Conservation (phyloP, 371 early-diverging fungal genomes). For the Mucor lusitanicus region DNA sequence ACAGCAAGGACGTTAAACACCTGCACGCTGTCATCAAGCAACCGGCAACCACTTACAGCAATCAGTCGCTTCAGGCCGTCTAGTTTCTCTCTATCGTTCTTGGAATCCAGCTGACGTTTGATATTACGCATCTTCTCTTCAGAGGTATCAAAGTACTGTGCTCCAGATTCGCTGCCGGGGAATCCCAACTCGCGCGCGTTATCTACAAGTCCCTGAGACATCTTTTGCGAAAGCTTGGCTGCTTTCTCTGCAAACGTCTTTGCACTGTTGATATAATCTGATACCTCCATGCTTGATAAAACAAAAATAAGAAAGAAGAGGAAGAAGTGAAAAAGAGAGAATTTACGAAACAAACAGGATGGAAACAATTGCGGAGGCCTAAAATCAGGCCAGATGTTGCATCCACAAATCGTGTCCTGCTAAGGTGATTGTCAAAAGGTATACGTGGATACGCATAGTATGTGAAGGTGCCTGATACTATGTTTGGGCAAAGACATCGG, state of each 20-base stretch:
- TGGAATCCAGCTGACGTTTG: conserved; percentile 75
- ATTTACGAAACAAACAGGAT: neutral
- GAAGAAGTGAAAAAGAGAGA: neutral
- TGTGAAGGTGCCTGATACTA: too few species aligned
- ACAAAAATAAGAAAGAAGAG: too few species aligned
- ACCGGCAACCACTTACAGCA: conserved; percentile 62
- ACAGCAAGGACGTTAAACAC: neutral
- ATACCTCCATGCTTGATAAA: conserved; percentile 39
- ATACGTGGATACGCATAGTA: too few species aligned
- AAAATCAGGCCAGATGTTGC: neutral
- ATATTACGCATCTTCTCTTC: conserved; percentile 84
- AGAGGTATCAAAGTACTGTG: conserved; percentile 85
- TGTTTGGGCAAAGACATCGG: too few species aligned
- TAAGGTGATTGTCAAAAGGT: too few species aligned
- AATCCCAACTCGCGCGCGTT: conserved; percentile 87
- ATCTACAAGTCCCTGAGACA: conserved; percentile 85
- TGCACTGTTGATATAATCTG: conserved; percentile 75
- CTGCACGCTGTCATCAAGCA: neutral
- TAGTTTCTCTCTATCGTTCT: conserved; percentile 89
- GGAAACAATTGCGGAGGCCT: conserved; percentile 3
- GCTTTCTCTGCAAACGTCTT: conserved; percentile 81
- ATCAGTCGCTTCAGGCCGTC: conserved; percentile 89
- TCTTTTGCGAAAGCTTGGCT: conserved; percentile 80
- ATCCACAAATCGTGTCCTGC: neutral
- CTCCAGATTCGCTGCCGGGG: conserved; percentile 58